phyloP scores from a whole-genome alignment of 345 rosid genomes.

The Citrus trifoliata region DNA sequence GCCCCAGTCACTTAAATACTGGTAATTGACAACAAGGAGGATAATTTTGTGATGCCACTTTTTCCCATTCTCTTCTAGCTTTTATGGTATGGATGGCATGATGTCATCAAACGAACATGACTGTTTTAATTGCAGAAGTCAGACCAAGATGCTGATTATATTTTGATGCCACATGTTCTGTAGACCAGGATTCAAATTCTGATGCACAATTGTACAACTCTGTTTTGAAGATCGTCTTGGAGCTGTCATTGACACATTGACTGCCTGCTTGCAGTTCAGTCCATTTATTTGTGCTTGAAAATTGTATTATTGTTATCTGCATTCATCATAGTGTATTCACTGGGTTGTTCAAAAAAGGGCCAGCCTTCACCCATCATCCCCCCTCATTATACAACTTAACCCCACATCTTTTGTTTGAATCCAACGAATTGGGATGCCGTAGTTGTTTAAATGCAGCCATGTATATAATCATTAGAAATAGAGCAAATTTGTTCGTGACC shows the following conservation, averaged over 20 bases:
- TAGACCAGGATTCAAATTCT: conserved; percentile 87
- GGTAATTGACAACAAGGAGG: background rate
- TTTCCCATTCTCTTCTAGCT: background rate
- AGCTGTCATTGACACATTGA: conserved; percentile 86
- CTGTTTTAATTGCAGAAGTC: conserved; percentile 46
- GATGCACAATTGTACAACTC: conserved; percentile 80
- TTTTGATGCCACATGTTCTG: conserved; percentile 72
- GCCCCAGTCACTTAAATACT: background rate
- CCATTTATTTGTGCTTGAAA: background rate
- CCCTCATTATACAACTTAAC: background rate
- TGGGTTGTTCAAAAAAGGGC: background rate
- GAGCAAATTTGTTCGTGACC: background rate
- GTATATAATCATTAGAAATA: background rate
- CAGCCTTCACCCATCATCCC: background rate
- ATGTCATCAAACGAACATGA: conserved; percentile 6
- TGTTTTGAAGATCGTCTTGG: conserved; percentile 97
- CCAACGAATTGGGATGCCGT: background rate
- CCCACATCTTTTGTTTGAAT: background rate
- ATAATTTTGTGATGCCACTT: background rate
- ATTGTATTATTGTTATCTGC: background rate
- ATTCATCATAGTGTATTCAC: background rate
- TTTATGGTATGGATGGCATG: background rate
- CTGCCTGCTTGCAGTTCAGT: background rate
- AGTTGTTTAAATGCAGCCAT: background rate
- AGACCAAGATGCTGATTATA: conserved; percentile 45